Evolutionary conservation across 108 stramenopile genomes (phyloP), one percentile per base, ranked within the genome.

Genomic region (Asterionellopsis glacialis): DNA sequence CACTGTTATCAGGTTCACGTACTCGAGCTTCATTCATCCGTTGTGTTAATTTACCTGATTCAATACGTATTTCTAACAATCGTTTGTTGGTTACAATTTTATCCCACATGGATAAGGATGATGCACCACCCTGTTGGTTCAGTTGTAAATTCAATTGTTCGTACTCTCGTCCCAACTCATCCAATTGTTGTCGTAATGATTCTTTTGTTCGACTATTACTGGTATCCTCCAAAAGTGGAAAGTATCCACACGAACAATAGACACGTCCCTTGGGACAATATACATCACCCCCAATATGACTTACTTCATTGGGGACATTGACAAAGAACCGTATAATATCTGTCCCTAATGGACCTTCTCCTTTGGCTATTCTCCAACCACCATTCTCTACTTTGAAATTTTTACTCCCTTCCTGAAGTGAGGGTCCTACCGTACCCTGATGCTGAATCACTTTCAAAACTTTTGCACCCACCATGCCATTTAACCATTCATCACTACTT

Each of bases 181-280:
- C 53, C 56, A 82, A 49, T 61, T 88, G 74, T 41, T 78, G 48
- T 49, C 41, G 28, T 71, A 70, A 7, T 56, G 41, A 41, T 81
- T 80, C 56, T 80, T 81, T 45, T 52, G 21, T 18, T 13, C 45
- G 27, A 61, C 33, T 49, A 41, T 23, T 50, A 40, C 23, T 51
- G 54, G 39, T 51, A 1, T 50, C 39, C 12, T 42, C n/a, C 18
- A 13, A 44, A 56, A 72, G 82, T 18, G 81, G 73, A 64, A 91
- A 91, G 70, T 82, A 88, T 15, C 90, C 90, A 64, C 90, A 88
- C 23, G 80, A 84, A 22, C 72, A 78, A 57, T 84, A 91, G 24
- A 91, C 70, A 50, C 87, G 72, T 24, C 87, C 87, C 24, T 58
- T 59, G 0, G 90, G 90, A 41, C 83, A 70, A 54, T 74, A 80